A percentile compares a stretch with the other conserved stretches of the same genome.
Conservation (phyloP, 805 yeast genomes). For the Candida krabiensis region DNA sequence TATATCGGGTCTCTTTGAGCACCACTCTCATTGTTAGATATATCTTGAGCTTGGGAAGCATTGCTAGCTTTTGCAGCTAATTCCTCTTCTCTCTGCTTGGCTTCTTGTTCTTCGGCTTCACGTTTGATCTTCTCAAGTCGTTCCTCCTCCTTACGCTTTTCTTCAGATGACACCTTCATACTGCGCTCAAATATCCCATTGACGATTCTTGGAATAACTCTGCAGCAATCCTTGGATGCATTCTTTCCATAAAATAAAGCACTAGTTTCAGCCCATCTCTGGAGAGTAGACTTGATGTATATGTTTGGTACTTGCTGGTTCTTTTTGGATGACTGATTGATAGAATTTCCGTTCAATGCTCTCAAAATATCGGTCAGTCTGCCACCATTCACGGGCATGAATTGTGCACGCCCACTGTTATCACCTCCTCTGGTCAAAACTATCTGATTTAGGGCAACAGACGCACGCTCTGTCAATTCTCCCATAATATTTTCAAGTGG, state of each 20-base stretch:
- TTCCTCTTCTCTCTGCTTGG: slow-evolving; percentile 28
- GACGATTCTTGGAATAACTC: slow-evolving; percentile 44
- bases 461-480: slow-evolving; percentile 8
- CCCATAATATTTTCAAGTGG: slow-evolving; percentile 10
- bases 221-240: slow-evolving; percentile 31
- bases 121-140: slow-evolving; percentile 30
- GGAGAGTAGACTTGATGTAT: slow-evolving; percentile 42
- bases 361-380: slow-evolving; percentile 20
- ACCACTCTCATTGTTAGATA: slow-evolving; percentile 9
- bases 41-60: slow-evolving; percentile 18
- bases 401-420: slow-evolving; percentile 12
- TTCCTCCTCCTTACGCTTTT: slow-evolving; percentile 27
- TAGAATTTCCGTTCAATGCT: slow-evolving; percentile 16
- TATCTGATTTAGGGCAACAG: slow-evolving; percentile 12
- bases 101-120: slow-evolving; percentile 31
- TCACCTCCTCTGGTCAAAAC: slow-evolving; percentile 15
- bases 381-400: slow-evolving; percentile 16
- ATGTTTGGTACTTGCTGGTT: slow-evolving; percentile 22
- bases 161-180: slow-evolving; percentile 34
- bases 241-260: slow-evolving; percentile 49
- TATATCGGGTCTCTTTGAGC: slow-evolving; percentile 52
- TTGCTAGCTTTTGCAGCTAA: slow-evolving; percentile 34
- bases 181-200: slow-evolving; percentile 52
- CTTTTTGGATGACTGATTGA: slow-evolving; percentile 11
- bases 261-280: slow-evolving; percentile 67